These are phyloP conservation scores for Cylindrotheca closterium DNA, from an alignment of 108 stramenopile species.

Conservation along the genomic window DNA sequence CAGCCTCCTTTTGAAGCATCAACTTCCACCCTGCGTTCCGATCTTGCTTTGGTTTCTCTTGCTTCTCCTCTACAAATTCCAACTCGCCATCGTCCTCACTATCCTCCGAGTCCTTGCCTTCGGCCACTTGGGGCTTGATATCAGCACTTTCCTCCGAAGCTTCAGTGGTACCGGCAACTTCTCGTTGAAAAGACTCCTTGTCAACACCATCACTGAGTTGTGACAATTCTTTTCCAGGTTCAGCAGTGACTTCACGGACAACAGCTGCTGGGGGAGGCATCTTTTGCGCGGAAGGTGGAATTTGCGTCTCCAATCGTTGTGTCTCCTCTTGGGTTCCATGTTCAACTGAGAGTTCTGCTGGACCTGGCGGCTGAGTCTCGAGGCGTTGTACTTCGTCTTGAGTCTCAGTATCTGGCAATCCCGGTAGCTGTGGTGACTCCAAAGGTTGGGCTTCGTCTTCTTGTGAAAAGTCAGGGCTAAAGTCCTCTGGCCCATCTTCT, in stretches of 20 bases:
- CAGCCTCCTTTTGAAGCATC: slow-evolving; percentile 75
- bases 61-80: slow-evolving; percentile 22
- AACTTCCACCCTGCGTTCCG: slow-evolving; percentile 77
- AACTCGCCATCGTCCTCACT: slow-evolving; percentile 37
- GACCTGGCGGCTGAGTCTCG: too few species aligned
- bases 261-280: too few species aligned
- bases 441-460: too few species aligned
- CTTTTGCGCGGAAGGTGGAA: neutral
- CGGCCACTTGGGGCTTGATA: neutral
- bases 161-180: neutral
- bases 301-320: slow-evolving; percentile 3
- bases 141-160: slow-evolving; percentile 7
- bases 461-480: too few species aligned
- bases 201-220: neutral
- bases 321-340: neutral
- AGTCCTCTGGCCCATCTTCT: too few species aligned
- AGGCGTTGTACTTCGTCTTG: too few species aligned
- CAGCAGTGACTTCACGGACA: too few species aligned
- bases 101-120: too few species aligned
- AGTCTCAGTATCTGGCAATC: too few species aligned
- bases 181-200: neutral
- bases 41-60: slow-evolving; percentile 19
- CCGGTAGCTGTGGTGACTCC: too few species aligned
- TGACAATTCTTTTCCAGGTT: neutral
- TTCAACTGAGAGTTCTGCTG: too few species aligned